A percentile compares a stretch with the other conserved stretches of the same genome.
These are phyloP conservation scores for Seiridium unicorne DNA, from an alignment of 2,329 filamentous ascomycete species.

Conservation along the genomic window DNA sequence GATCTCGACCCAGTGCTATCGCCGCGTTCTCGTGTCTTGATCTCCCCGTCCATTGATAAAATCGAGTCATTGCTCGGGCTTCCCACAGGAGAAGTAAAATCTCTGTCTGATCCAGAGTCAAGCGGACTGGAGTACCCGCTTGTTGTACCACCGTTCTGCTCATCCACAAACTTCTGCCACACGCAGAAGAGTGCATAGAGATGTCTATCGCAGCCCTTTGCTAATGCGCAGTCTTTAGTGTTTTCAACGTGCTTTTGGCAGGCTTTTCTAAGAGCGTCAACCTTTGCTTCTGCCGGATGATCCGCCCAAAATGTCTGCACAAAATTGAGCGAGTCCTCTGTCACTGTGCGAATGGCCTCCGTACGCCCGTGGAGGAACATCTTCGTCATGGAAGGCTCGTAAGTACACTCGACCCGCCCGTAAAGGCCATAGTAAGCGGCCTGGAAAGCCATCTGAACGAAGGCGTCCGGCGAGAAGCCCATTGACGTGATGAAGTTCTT, in stretches of 20 bases:
- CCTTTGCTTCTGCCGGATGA: conserved; percentile 76
- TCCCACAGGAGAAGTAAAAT: conserved; percentile 42
- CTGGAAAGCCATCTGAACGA: conserved; percentile 98
- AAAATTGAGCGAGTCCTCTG: conserved; percentile 80
- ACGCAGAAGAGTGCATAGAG: conserved; percentile 92
- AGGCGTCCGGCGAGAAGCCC: conserved; percentile 95
- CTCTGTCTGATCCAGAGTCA: conserved; percentile 48
- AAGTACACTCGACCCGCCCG: conserved; percentile 89
- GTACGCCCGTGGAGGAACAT: conserved; percentile 89
- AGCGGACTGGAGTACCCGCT: conserved; percentile 63
- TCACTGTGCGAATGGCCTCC: conserved; percentile 86
- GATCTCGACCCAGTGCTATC: conserved; percentile 53
- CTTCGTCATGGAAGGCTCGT: conserved; percentile 99
- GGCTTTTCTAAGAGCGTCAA: conserved; percentile 80
- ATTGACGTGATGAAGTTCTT: conserved; percentile 98
- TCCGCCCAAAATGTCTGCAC: conserved; percentile 95
- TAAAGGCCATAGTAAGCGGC: conserved; percentile 97
- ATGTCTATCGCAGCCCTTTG: conserved; percentile 87
- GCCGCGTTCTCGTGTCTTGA: conserved; percentile 42
- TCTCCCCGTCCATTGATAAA: conserved; percentile 38
- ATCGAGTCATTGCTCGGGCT: conserved; percentile 54
- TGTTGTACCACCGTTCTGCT: conserved; percentile 55
- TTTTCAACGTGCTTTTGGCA: conserved; percentile 77
- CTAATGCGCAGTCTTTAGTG: conserved; percentile 85
- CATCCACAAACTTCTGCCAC: conserved; percentile 87